Evolutionary conservation across 129 eudicot genomes (phyloP).

Genomic region (Helichrysum umbraculigerum): DNA sequence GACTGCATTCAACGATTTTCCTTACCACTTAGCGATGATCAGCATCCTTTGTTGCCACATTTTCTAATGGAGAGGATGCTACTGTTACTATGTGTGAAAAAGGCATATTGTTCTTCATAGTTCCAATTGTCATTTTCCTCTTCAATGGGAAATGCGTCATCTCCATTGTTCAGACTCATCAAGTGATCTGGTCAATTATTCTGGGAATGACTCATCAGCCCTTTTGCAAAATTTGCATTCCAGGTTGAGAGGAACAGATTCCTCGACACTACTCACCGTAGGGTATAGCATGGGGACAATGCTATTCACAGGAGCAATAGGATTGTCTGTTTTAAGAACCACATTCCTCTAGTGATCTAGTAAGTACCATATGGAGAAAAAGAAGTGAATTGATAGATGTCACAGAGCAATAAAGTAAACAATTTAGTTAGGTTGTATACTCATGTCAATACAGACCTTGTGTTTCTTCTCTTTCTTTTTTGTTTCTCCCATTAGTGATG

Average conservation of each 20-base stretch:
- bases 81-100: neutral
- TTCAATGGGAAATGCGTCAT: neutral
- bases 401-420: neutral
- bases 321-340: neutral
- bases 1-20: neutral
- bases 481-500: neutral
- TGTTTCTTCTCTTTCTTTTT: neutral
- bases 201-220: neutral
- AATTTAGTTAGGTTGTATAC: neutral
- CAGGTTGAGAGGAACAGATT: neutral
- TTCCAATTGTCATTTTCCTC: neutral
- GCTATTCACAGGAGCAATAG: neutral
- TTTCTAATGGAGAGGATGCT: neutral
- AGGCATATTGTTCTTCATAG: neutral
- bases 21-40: neutral
- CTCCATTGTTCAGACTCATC: neutral
- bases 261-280: neutral
- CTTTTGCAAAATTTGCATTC: neutral
- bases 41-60: neutral
- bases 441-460: neutral
- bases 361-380: neutral
- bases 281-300: neutral
- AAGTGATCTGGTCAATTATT: neutral
- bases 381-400: neutral
- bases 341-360: neutral